These are phyloP conservation scores for Gamarada debralockiae DNA, from an alignment of 495 filamentous ascomycete genomes.

Conservation along the genomic window DNA sequence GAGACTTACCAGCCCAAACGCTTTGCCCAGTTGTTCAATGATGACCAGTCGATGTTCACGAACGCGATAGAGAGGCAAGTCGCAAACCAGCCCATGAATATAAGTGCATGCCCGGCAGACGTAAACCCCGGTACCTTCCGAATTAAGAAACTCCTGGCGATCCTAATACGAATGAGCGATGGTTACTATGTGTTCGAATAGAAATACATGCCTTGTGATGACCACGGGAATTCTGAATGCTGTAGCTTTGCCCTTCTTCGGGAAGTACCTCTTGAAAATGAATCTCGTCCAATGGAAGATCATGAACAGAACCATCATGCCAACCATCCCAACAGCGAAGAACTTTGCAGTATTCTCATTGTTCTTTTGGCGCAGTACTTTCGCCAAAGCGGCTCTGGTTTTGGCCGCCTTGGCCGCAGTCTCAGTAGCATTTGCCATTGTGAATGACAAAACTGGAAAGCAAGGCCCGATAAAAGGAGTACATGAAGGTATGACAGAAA, in stretches of 20 bases:
- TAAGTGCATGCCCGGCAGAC: slow-evolving; percentile 44
- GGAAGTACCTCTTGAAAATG: slow-evolving; percentile 20
- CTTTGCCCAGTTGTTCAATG: slow-evolving; percentile 28
- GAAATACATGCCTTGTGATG: slow-evolving; percentile 9
- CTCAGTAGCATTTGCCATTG: neutral
- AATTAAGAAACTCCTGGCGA: slow-evolving; percentile 36
- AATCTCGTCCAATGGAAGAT: slow-evolving; percentile 43
- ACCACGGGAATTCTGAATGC: neutral
- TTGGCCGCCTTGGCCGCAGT: neutral
- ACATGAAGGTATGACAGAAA: neutral
- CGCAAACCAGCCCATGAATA: slow-evolving; percentile 43
- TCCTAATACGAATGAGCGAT: slow-evolving; percentile 16
- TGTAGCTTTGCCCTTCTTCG: neutral
- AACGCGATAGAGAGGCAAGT: slow-evolving; percentile 47
- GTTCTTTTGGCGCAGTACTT: slow-evolving; percentile 23
- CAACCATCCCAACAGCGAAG: slow-evolving; percentile 41
- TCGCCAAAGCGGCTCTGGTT: neutral
- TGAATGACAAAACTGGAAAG: neutral
- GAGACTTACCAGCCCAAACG: slow-evolving; percentile 47
- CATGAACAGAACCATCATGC: slow-evolving; percentile 47
- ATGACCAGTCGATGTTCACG: slow-evolving; percentile 36
- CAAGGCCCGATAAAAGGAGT: neutral
- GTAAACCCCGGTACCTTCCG: slow-evolving; percentile 46
- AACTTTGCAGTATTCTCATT: slow-evolving; percentile 33
- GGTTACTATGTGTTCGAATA: slow-evolving; percentile 21